Evolutionary conservation across 2,329 filamentous ascomycete genomes (phyloP), one percentile per base, ranked within the genome.

Genomic region (Leptographium lundbergii): DNA sequence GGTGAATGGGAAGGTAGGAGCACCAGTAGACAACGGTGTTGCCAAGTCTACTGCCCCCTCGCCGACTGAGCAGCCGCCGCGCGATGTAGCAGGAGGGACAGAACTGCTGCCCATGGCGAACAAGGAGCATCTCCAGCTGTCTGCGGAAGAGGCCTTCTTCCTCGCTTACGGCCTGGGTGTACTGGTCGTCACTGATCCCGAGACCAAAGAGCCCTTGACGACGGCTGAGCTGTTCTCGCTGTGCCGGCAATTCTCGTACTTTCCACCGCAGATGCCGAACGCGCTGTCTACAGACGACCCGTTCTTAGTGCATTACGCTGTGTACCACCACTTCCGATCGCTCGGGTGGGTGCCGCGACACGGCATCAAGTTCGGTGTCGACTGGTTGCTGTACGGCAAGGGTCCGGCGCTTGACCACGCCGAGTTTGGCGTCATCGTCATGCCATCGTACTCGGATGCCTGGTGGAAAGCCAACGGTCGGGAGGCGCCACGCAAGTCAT

Each of bases 271-370:
- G 13, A n/a, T n/a, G 19, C 7, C 68, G 13, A 39, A 25, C 48
- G 48, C 48, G 13, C 54, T 57, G 17, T 17, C 51, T 72, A 84
- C 90, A 0, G 90, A 96, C 69, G 89, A 95, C 66, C 80, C 83
- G 0, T 99, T 99, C 71, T 75, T 97, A 24, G 71, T 96, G 0
- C 86, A 89, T 60, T 99, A 97, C 67, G 85, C 84, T 14, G 89
- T 89, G 22, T 99, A 96, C 70, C 94, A 99, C 69, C 92, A 99
- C 70, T 99, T 96, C 74, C 87, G 94, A 45, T 95, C 91, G 0
- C 78, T 97, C 0, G 94, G 94, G 27, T 99, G 94, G 92, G 89
- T 96, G 1, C 87, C 95, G 0, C 86, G 95, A 17, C 85, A 88
- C 6, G 95, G 94, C 42, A 86, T 95, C 69, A 99, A 99, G 69